Evolutionary conservation across 331 rosid genomes (phyloP), one percentile per base, ranked within the genome.

Genomic region (Malus hybrid): DNA sequence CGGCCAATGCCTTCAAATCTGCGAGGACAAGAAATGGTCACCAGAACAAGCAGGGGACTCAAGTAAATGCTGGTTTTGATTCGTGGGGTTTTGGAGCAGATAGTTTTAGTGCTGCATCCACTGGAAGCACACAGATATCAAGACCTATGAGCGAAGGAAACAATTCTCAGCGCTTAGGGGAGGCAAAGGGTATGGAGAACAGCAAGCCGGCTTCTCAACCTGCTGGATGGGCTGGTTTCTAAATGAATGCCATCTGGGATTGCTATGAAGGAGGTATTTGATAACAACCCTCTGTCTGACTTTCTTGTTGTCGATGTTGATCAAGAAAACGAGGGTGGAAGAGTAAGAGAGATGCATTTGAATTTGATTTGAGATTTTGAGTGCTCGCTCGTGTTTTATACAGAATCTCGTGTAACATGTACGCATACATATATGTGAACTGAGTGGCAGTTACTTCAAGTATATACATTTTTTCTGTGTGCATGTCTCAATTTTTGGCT

Each of bases 171-270:
- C 76, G 71, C 31, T 56, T 78, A 50, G 83, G 80, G 16, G 90
- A 83, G 64, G 61, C 87, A 54, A 90, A 84, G 74, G 78, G 72
- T 34, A 59, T 46, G 65, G 91, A 89, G 76, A 79, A 57, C 83
- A 79, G 71, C 82, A 89, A 90, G 72, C 54, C 90, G 71, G 67
- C 86, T 78, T 81, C 93, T 76, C 97, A 90, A 83, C 99, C 99
- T 65, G 91, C 97, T 61, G 99, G 99, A 19, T 94, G 99, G 99
- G 97, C 99, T 59, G 99, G 99, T 73, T 94, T 94, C 81, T 92
- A 83, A 44, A 89, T 74, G 6, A 8, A 15, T 24, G 71, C 20
- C 46, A 14, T 56, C 67, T 71, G 74, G 52, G 61, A 29, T 11
- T 44, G 81, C 61, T 79, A 8, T 29, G 14, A 20, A 28, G 59